Percentiles rank a stretch among this genome's conserved stretches.
These are phyloP conservation scores for Blastobotrys elegans DNA, from an alignment of 1,139 yeast species.

Conservation along the genomic window DNA sequence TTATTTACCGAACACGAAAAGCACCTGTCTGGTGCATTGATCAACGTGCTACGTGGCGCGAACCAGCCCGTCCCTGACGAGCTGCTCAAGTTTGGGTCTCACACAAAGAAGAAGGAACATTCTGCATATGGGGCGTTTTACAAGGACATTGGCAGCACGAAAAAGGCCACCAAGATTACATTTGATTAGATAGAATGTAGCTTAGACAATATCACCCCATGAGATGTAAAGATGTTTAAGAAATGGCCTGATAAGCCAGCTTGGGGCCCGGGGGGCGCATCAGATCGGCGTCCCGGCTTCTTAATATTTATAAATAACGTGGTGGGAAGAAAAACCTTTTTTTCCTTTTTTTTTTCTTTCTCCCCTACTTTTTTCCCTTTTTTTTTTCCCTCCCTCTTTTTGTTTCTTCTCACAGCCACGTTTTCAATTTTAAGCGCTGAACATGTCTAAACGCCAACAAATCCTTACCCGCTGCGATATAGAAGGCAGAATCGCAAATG, in stretches of 20 bases:
- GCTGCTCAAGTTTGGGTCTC: conserved; percentile 90
- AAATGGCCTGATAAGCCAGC: too few species aligned
- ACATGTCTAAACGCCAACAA: conserved; percentile 1
- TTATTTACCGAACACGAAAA: conserved; percentile 95
- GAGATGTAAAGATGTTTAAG: too few species aligned
- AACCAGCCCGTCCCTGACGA: conserved; percentile 97
- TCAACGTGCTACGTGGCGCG: conserved; percentile 89
- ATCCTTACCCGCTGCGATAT: conserved; percentile 30
- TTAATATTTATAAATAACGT: too few species aligned
- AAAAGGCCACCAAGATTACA: conserved; percentile 88
- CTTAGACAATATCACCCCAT: too few species aligned
- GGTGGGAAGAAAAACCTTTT: too few species aligned
- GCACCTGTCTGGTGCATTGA: conserved; percentile 91
- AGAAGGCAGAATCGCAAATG: conserved; percentile 56
- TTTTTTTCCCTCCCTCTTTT: not conserved
- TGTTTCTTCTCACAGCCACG: not conserved
- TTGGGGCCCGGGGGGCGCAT: too few species aligned
- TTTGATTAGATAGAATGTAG: too few species aligned
- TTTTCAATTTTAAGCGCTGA: not conserved
- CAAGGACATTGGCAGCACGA: conserved; percentile 82
- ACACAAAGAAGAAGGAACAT: conserved; percentile 95
- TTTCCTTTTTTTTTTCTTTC: too few species aligned
- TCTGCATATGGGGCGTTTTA: conserved; percentile 95
- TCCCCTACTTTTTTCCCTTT: not conserved
- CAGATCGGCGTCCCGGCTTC: too few species aligned